These are phyloP conservation scores for Symbiodinium natans DNA, from an alignment of 73 alveolate genomes.

Conservation along the genomic window DNA sequence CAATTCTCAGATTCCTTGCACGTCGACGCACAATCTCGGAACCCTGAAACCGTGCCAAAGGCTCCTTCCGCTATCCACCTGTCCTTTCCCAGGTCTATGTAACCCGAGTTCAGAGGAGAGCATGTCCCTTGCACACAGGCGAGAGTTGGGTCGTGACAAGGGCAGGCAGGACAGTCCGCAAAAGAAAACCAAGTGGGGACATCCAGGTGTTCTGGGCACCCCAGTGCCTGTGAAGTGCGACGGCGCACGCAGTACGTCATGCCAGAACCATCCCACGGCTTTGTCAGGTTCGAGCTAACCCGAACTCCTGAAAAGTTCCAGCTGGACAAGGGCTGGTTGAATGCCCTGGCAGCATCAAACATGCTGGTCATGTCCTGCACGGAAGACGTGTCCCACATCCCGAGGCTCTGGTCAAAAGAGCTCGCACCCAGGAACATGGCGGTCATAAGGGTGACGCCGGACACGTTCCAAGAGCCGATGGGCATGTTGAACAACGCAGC, in stretches of 20 bases:
- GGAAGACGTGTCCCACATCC: conserved; percentile 28
- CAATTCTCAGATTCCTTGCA: neutral
- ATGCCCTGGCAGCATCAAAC: conserved; percentile 29
- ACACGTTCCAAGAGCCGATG: conserved; percentile 64
- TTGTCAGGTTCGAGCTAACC: neutral
- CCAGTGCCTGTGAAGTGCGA: conserved; percentile 9
- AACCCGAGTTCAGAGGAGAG: neutral
- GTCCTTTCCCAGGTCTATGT: neutral
- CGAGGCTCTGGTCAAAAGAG: conserved; percentile 47
- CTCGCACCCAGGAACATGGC: conserved; percentile 39
- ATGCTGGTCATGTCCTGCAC: conserved; percentile 42
- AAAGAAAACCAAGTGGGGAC: neutral
- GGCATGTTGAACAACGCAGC: conserved; percentile 58
- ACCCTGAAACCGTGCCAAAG: neutral
- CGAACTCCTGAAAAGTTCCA: conserved; percentile 19
- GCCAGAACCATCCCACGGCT: neutral
- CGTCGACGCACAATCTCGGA: neutral
- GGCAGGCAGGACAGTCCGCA: neutral
- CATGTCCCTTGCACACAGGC: neutral
- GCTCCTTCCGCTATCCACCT: neutral
- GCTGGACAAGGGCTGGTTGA: conserved; percentile 9
- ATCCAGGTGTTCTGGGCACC: neutral
- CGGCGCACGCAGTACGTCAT: neutral
- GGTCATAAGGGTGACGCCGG: conserved; percentile 38
- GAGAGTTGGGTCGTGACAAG: neutral